Conservation (phyloP, 2,329 filamentous ascomycete species). For the Ilyonectria sp. region DNA sequence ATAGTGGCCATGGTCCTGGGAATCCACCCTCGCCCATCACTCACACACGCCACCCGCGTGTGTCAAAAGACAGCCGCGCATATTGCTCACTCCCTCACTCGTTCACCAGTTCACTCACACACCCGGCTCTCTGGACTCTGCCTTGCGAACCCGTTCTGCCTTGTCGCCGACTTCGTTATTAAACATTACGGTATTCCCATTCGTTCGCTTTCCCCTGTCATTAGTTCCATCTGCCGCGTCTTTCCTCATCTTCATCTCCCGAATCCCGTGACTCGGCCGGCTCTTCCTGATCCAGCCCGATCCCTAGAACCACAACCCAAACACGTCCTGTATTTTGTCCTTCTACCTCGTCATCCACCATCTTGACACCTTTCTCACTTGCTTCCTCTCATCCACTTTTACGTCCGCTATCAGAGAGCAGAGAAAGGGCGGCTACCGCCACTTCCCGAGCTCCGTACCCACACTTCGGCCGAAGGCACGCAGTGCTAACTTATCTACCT, state of each 20-base stretch:
- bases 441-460: slow-evolving; percentile 1
- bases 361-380: background rate
- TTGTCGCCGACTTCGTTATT: slow-evolving; percentile 10
- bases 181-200: background rate
- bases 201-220: slow-evolving; percentile 20
- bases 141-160: background rate
- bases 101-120: background rate
- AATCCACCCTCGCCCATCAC: slow-evolving; percentile 3
- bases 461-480: slow-evolving; percentile 1
- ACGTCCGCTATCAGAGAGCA: too few species aligned
- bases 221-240: slow-evolving; percentile 20
- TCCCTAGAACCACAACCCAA: slow-evolving; percentile 14
- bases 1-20: slow-evolving; percentile 11
- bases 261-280: slow-evolving; percentile 10
- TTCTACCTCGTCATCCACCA: background rate
- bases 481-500: slow-evolving; percentile 18
- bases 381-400: background rate
- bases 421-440: background rate
- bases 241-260: slow-evolving; percentile 15
- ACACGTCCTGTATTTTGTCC: background rate
- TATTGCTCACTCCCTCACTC: slow-evolving; percentile 20
- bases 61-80: slow-evolving; percentile 22
- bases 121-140: background rate
- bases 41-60: slow-evolving; percentile 11
- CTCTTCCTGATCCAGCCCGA: slow-evolving; percentile 13